Percentiles rank a stretch among this genome's conserved stretches.
Evolutionary conservation across 2,329 filamentous ascomycete species (phyloP).

Genomic region (Gliomastix tumulicola): DNA sequence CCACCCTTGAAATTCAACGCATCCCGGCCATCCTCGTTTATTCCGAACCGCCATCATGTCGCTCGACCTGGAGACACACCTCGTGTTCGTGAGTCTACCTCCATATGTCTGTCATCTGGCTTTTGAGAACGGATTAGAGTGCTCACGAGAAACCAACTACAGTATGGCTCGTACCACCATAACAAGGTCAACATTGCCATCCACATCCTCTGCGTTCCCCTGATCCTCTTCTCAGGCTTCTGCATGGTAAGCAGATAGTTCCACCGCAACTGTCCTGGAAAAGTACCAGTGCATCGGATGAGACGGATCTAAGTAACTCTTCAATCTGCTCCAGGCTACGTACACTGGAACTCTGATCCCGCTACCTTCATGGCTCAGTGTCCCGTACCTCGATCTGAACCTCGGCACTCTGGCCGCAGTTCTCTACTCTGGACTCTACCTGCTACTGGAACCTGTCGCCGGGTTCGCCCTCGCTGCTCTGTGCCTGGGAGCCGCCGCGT

Average conservation of each 20-base stretch:
- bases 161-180: conserved; percentile 84
- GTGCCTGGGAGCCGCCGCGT: conserved; percentile 68
- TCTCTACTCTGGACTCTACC: conserved; percentile 71
- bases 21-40: no score
- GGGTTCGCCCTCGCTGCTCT: conserved; percentile 71
- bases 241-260: conserved; percentile 66
- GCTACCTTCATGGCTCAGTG: conserved; percentile 59
- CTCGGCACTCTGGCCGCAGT: conserved; percentile 57
- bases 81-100: conserved; percentile 62
- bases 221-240: conserved; percentile 66
- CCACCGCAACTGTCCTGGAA: no score
- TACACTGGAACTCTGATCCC: conserved; percentile 57
- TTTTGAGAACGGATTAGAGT: background rate
- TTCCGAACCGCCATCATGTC: conserved; percentile 54
- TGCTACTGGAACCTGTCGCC: conserved; percentile 90
- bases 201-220: conserved; percentile 72
- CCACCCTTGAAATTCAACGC: no score
- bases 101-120: no score
- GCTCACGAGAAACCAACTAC: conserved; percentile 1
- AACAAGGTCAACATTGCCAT: conserved; percentile 71
- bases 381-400: conserved; percentile 61
- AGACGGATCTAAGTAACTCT: no score
- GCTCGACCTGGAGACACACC: conserved; percentile 74
- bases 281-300: no score
- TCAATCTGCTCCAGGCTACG: conserved; percentile 42